Evolutionary conservation across 495 filamentous ascomycete species (phyloP), one percentile per base, ranked within the genome.

Genomic region (Tuber umbilicatum): DNA sequence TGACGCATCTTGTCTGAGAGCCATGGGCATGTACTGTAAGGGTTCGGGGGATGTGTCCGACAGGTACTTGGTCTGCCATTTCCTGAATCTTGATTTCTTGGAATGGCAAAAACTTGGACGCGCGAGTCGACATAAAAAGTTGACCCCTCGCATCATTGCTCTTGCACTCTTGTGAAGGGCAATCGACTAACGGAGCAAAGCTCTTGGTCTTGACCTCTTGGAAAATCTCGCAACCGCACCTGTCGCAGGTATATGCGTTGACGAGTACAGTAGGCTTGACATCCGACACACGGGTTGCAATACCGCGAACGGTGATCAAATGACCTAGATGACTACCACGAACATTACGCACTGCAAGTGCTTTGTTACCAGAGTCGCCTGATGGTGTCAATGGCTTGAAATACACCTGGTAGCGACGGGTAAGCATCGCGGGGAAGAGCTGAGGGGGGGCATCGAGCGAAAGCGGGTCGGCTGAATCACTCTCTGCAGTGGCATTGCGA

Each of bases 21-120:
- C 96, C 96, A 81, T 97, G 91, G 83, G 94, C 97, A 80, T 96
- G 89, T 23, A 99, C 84, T 1, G 94, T 97, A 70, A 99, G 85
- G 64, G 91, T 91, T 69, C 95, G 89, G 35, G 95, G 95, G 75
- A 99, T 98, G 82, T 99, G 95, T 40, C 95, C 95, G 75, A 99
- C 94, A 14, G 95, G 95, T 1, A 99, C 95, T 82, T 99, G 95
- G 79, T 98, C 95, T 40, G 95, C 94, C 88, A 98, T 91, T 84
- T 99, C 95, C 85, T 99, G 96, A 78, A 99, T 93, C 85, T 97
- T 97, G 81, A 98, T 90, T 84, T 99, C 95, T 84, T 99, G 95
- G 88, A 98, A 99, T 5, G 95, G 93, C 80, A 97, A 84, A 82
- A 97, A 99, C 82, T 98, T 98, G 42, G 94, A 97, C 0, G 96